Base-by-base conservation (phyloP, 768 basidiomycete species). In the Boletus sensibilis region DNA sequence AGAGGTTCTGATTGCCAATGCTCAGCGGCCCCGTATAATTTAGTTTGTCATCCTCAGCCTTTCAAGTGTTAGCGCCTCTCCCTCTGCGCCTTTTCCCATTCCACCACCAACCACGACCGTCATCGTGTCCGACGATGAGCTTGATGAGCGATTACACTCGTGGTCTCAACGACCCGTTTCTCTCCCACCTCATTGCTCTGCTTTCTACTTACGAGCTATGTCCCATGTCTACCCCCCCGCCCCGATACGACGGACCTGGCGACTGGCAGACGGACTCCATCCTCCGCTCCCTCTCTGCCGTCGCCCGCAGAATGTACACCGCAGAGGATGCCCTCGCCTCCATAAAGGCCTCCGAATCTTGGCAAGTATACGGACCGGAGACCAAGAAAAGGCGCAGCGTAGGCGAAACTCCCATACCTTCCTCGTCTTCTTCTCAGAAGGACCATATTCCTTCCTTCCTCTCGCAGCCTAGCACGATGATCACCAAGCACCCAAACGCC, bases 211-310 rank as follows among this genome's bases (percentile, higher is more conserved):
- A 84, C 64, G 82, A 85, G 57, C 76, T 80, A 45, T 80, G 81
- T 46, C 80, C 81, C 21, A 65, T 72, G 58, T 73, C 77, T 14
- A 73, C 76, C n/a, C 80, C 83, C 39, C 70, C 75, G 57, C 83
- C 83, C 33, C 75, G 75, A 48, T 84, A 83, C 67, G 73, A 79
- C 65, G 85, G 85, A 1, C 82, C 82, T 6, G 56, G 72, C 50
- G 78, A 83, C 70, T 82, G 78, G 80, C 80, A 84, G 62, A 85
- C 81, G 21, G 82, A 85, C 52, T 74, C 76, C 59, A 82, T 86
- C 63, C 69, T 82, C 34, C 78, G 79, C 53, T 79, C 79, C 14
- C 74, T 86, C 59, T 70, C 74, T 27, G 75, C 73, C 31, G 72
- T 86, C 49, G 80, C 80, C 3, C 73, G 76, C 38, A 75, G 85